phyloP scores from a whole-genome alignment of 768 basidiomycete genomes.

The Neoboletus brunneissimus region DNA sequence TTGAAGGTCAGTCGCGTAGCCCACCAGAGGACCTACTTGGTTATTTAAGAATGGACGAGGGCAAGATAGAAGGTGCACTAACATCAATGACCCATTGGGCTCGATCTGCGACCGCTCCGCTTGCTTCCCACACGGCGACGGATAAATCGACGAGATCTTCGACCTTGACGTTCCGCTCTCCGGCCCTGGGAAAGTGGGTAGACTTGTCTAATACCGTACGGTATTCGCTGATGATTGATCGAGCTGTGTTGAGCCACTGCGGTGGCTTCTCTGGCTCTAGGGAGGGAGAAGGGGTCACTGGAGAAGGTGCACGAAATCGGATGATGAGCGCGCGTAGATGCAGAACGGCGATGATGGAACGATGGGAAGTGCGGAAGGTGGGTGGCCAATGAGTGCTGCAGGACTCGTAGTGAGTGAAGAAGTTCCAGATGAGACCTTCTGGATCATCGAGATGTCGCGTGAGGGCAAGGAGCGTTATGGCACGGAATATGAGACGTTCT shows the following conservation, averaged over 20 bases:
- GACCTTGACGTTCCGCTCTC: constrained; percentile 72
- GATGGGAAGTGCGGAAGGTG: constrained; percentile 72
- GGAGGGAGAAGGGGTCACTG: constrained; percentile 10
- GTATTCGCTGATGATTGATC: constrained; percentile 69
- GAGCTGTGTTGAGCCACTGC: constrained; percentile 63
- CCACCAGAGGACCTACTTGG: constrained; percentile 84
- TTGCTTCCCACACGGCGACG: constrained; percentile 78
- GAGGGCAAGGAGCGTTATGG: constrained; percentile 60
- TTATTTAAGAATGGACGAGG: not conserved
- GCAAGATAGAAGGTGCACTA: constrained; percentile 29
- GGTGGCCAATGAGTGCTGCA: constrained; percentile 75
- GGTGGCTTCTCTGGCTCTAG: constrained; percentile 34
- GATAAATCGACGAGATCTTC: constrained; percentile 82
- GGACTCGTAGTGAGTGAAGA: constrained; percentile 58
- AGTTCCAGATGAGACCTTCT: constrained; percentile 51
- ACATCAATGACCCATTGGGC: constrained; percentile 84
- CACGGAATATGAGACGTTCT: constrained; percentile 81
- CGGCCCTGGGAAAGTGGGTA: constrained; percentile 79
- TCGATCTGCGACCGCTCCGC: constrained; percentile 58
- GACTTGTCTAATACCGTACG: constrained; percentile 62
- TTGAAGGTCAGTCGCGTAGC: constrained; percentile 93
- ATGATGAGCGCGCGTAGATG: constrained; percentile 72
- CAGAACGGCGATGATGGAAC: constrained; percentile 64
- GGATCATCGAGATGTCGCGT: constrained; percentile 36
- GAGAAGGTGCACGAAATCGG: constrained; percentile 35